Percentiles rank a stretch among this genome's conserved stretches.
These are phyloP conservation scores for Oenanthe sinensis DNA, from an alignment of 129 eudicot genomes.

Conservation along the genomic window DNA sequence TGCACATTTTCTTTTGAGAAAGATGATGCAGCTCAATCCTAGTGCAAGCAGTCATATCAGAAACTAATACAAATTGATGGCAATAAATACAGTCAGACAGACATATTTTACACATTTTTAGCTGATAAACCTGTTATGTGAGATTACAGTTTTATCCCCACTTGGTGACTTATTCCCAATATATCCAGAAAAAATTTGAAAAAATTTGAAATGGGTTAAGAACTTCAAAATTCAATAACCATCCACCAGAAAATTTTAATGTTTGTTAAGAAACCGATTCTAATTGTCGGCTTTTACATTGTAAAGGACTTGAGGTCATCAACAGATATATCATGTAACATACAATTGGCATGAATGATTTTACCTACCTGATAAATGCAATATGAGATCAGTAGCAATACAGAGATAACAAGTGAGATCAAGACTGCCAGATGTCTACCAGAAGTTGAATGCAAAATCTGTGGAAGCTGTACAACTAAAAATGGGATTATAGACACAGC, in stretches of 20 bases:
- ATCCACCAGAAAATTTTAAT: neutral
- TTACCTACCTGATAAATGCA: slow-evolving; percentile 49
- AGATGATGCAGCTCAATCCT: neutral
- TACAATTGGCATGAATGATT: neutral
- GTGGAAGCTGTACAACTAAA: slow-evolving; percentile 40
- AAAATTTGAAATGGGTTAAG: neutral
- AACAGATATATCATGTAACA: neutral
- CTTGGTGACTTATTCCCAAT: neutral
- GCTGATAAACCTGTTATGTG: neutral
- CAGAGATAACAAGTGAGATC: slow-evolving; percentile 47
- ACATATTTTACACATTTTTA: neutral
- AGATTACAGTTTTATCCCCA: neutral
- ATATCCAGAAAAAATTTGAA: no score
- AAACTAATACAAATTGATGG: neutral
- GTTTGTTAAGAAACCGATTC: neutral
- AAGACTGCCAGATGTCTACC: slow-evolving; percentile 39
- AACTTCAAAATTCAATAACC: neutral
- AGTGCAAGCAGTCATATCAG: neutral
- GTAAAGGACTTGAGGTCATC: neutral
- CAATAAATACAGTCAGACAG: neutral
- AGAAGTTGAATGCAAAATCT: slow-evolving; percentile 35
- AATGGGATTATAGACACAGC: slow-evolving; percentile 57
- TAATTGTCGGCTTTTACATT: neutral
- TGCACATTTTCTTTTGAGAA: neutral
- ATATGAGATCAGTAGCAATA: slow-evolving; percentile 38